Evolutionary conservation across 2,329 filamentous ascomycete species (phyloP).

Genomic region (Fusarium sp.): DNA sequence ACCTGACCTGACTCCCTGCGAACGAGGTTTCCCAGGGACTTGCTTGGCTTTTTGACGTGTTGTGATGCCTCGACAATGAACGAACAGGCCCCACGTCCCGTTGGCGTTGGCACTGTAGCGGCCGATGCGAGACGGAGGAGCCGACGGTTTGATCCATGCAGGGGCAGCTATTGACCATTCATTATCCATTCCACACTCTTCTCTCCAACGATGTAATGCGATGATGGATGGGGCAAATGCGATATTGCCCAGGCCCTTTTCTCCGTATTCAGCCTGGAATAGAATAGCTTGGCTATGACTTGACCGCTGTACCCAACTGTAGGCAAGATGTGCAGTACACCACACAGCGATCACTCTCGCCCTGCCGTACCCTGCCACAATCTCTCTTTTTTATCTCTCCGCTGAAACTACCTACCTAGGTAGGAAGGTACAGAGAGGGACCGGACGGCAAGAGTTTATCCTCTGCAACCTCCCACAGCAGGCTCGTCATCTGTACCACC

Average conservation of each 20-base stretch:
- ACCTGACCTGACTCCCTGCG: constrained; percentile 6
- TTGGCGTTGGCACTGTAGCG: background rate
- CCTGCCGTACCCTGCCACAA: background rate
- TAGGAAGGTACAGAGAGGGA: constrained; percentile 24
- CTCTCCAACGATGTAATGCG: background rate
- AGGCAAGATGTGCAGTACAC: background rate
- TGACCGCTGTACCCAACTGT: background rate
- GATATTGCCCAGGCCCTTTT: background rate
- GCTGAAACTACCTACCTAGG: constrained; percentile 33
- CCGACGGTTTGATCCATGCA: constrained; percentile 6
- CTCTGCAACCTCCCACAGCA: constrained; percentile 31
- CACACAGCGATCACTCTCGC: background rate
- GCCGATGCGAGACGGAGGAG: background rate
- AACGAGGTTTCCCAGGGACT: constrained; percentile 10
- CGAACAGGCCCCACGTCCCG: background rate
- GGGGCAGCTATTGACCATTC: background rate
- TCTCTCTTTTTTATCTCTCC: constrained; percentile 6
- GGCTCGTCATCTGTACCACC: constrained; percentile 22
- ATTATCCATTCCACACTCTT: constrained; percentile 5
- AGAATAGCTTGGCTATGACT: background rate
- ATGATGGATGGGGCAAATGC: background rate
- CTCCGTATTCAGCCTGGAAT: constrained; percentile 1
- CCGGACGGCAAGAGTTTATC: background rate
- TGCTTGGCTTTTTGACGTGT: background rate
- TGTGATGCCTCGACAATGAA: background rate